These are phyloP conservation scores for Rubus parviflorus DNA, from an alignment of 306 rosid species.

Conservation along the genomic window DNA sequence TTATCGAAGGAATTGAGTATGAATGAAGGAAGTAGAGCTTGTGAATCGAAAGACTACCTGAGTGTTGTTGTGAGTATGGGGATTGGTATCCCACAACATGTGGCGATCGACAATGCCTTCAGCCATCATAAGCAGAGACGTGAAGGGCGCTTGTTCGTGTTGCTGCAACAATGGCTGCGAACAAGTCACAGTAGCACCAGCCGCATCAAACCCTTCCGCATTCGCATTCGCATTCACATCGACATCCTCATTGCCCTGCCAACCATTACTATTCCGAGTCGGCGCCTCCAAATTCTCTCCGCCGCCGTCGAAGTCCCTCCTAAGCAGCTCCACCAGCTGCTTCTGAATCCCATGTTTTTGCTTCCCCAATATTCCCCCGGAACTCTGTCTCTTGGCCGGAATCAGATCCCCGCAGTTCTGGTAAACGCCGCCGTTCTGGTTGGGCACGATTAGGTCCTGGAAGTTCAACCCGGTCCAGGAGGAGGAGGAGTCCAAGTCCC, in stretches of 20 bases:
- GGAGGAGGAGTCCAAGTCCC: constrained; percentile 25
- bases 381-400: constrained; percentile 29
- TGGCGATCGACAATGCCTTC: constrained; percentile 27
- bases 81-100: constrained; percentile 33
- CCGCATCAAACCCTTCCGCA: constrained; percentile 29
- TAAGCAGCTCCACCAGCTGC: constrained; percentile 61
- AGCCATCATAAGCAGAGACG: constrained; percentile 46
- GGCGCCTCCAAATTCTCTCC: constrained; percentile 34
- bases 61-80: constrained; percentile 19
- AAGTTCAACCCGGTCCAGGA: constrained; percentile 28
- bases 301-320: constrained; percentile 35
- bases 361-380: constrained; percentile 41
- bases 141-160: constrained; percentile 27
- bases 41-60: constrained; percentile 24
- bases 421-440: constrained; percentile 21
- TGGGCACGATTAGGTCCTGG: constrained; percentile 55
- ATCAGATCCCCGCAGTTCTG: background rate
- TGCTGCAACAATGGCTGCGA: constrained; percentile 27
- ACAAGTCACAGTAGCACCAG: background rate
- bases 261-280: constrained; percentile 20
- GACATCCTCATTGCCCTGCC: constrained; percentile 19
- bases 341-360: constrained; percentile 49
- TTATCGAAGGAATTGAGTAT: background rate
- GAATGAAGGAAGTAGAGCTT: no score
- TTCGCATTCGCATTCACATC: background rate